phyloP scores from a whole-genome alignment of 208 protist species.

The Acanthamoeba rhysodes region DNA sequence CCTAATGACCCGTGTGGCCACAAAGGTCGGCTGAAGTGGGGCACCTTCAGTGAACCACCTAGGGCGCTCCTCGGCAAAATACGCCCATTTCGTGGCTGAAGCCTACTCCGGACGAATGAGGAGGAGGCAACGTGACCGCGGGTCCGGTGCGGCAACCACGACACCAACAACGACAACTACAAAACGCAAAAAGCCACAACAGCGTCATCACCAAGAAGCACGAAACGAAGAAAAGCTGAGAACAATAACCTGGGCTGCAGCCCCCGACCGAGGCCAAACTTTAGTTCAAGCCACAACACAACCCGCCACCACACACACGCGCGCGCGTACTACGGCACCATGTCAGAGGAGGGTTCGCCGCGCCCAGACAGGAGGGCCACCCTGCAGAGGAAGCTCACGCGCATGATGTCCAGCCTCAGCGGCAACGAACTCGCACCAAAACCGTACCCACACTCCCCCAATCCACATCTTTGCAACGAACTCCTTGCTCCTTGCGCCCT shows the following conservation, averaged over 20 bases:
- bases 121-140: too few relatives aligned
- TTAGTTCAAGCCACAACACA: neutral
- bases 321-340: neutral
- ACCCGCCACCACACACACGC: neutral
- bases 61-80: too few relatives aligned
- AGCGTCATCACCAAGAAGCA: too few relatives aligned
- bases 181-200: too few relatives aligned
- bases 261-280: too few relatives aligned
- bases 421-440: neutral
- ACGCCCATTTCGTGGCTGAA: too few relatives aligned
- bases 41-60: too few relatives aligned
- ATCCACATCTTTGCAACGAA: neutral
- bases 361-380: neutral
- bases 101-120: too few relatives aligned
- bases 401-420: constrained; percentile 22
- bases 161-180: too few relatives aligned
- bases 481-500: neutral
- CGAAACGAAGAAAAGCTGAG: neutral
- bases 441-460: neutral
- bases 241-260: neutral
- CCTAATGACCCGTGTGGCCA: too few relatives aligned
- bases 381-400: neutral
- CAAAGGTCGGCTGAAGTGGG: too few relatives aligned
- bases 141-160: too few relatives aligned
- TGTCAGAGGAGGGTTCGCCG: neutral